A percentile compares a stretch with the other conserved stretches of the same genome.
Conservation (phyloP, 805 yeast species). For the Hanseniaspora lachancei region DNA sequence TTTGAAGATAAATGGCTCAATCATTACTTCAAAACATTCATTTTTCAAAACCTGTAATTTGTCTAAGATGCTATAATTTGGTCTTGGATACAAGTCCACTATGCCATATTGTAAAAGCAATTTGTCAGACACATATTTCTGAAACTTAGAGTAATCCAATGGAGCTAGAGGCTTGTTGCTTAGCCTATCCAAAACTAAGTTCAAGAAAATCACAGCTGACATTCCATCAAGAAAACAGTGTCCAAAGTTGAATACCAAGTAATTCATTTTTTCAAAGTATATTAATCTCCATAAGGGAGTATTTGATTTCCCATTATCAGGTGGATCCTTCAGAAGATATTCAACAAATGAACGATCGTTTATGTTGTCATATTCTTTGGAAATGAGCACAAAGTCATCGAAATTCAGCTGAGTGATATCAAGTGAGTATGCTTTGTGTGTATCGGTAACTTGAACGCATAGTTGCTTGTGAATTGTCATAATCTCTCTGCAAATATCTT, state of each 20-base stretch:
- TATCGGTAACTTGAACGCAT: background rate
- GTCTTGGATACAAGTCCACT: slow-evolving; percentile 9
- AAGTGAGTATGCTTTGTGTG: background rate
- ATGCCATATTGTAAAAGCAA: background rate
- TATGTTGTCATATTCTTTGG: background rate
- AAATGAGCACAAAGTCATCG: background rate
- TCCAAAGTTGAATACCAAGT: slow-evolving; percentile 9
- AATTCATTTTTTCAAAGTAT: slow-evolving; percentile 3
- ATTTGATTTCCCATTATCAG: background rate
- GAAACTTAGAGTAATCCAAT: background rate
- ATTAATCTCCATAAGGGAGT: slow-evolving; percentile 6
- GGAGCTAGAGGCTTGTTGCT: background rate
- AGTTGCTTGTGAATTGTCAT: slow-evolving; percentile 1
- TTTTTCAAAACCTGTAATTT: background rate
- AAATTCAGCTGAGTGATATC: background rate
- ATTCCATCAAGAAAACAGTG: slow-evolving; percentile 12
- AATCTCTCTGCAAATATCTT: background rate
- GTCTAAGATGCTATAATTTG: background rate
- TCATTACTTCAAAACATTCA: background rate
- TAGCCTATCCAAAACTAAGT: background rate
- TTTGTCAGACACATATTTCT: background rate
- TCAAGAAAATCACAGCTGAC: slow-evolving; percentile 1
- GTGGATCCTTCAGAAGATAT: background rate
- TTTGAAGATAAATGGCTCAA: background rate
- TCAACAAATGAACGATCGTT: background rate